Percentiles rank a stretch among this genome's conserved stretches.
Conservation (phyloP, 345 rosid genomes). For the Pugionium cornutum region DNA sequence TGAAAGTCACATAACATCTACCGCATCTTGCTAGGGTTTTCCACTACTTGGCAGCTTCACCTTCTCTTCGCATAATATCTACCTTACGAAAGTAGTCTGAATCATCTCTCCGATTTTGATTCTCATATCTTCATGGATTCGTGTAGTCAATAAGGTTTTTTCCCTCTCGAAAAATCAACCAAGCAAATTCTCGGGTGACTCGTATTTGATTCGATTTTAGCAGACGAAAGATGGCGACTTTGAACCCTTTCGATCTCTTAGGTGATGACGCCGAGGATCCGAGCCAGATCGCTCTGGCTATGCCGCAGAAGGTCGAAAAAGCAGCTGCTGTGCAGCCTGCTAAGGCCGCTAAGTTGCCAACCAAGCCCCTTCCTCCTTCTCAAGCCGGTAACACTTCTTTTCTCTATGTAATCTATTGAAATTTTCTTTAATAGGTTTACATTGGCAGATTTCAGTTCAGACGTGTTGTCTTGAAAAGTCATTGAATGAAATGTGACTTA, state of each 20-base stretch:
- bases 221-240: slow-evolving; percentile 57
- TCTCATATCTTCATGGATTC: slow-evolving; percentile 23
- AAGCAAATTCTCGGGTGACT: slow-evolving; percentile 1
- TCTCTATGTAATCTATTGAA: background rate
- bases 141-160: slow-evolving; percentile 24
- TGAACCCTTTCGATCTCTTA: slow-evolving; percentile 81
- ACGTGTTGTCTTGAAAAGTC: too few species aligned
- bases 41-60: background rate
- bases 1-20: slow-evolving; percentile 5
- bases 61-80: too few species aligned
- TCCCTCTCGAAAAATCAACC: background rate
- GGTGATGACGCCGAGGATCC: slow-evolving; percentile 78
- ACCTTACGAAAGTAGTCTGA: background rate
- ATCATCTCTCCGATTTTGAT: background rate
- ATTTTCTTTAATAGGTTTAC: too few species aligned
- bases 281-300: slow-evolving; percentile 55
- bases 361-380: slow-evolving; percentile 73
- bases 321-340: slow-evolving; percentile 39
- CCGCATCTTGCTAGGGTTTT: slow-evolving; percentile 31
- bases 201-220: background rate
- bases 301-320: slow-evolving; percentile 46
- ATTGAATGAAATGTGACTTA: background rate
- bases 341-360: slow-evolving; percentile 64
- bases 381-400: slow-evolving; percentile 62
- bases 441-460: too few species aligned